A percentile compares a stretch with the other conserved stretches of the same genome.
These are phyloP conservation scores for Pleomassaria siparia DNA, from an alignment of 2,329 filamentous ascomycete species.

Conservation along the genomic window DNA sequence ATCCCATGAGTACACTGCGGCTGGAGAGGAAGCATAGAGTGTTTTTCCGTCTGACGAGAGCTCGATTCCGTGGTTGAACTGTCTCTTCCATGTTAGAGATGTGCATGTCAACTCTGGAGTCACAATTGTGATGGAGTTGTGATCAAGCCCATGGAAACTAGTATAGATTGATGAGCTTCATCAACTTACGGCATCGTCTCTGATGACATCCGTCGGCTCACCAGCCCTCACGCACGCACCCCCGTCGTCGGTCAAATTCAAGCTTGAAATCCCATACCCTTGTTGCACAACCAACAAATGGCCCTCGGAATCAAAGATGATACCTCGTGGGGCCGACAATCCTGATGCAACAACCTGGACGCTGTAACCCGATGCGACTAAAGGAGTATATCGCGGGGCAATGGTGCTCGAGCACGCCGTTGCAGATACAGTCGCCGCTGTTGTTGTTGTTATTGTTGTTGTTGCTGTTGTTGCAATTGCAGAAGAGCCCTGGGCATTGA, in stretches of 20 bases:
- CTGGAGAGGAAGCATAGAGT: constrained; percentile 58
- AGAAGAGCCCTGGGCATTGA: constrained; percentile 10
- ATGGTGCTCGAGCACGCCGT: constrained; percentile 41
- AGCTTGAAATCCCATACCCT: constrained; percentile 41
- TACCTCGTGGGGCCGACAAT: constrained; percentile 48
- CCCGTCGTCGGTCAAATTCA: constrained; percentile 36
- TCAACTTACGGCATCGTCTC: constrained; percentile 31
- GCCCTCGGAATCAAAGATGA: constrained; percentile 51
- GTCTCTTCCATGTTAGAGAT: constrained; percentile 7
- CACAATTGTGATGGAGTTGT: constrained; percentile 2
- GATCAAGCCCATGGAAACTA: no score
- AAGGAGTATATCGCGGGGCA: constrained; percentile 43
- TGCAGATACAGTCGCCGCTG: no score
- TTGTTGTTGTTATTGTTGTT: no score
- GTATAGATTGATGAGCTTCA: no score
- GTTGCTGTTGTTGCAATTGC: no score
- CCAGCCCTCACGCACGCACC: constrained; percentile 34
- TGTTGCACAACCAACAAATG: constrained; percentile 54
- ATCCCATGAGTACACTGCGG: constrained; percentile 64
- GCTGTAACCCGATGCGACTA: constrained; percentile 45
- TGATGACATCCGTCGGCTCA: constrained; percentile 22
- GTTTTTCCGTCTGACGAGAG: constrained; percentile 52
- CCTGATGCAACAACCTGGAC: constrained; percentile 51
- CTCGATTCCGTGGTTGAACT: constrained; percentile 56
- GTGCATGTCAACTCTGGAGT: not conserved